phyloP scores from a whole-genome alignment of 192 early-diverging fungal genomes.

The Coemansia furcata region DNA sequence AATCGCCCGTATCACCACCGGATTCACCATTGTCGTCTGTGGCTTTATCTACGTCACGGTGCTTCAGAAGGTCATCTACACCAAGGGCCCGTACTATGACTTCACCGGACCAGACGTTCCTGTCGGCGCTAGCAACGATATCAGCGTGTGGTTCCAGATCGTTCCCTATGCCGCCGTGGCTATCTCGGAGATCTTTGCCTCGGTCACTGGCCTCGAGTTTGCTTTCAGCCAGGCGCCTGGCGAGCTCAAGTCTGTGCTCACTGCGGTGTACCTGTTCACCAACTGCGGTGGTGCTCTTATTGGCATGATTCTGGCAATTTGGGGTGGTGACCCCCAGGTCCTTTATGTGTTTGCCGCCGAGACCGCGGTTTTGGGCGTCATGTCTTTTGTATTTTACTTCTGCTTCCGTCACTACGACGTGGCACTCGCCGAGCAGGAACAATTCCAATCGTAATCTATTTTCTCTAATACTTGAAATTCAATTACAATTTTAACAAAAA shows the following conservation, averaged over 20 bases:
- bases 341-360: constrained; percentile 60
- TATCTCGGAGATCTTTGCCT: constrained; percentile 67
- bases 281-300: constrained; percentile 52
- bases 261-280: constrained; percentile 64
- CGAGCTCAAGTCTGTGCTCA: constrained; percentile 66
- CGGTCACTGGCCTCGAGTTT: constrained; percentile 67
- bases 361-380: constrained; percentile 25
- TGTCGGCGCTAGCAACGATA: constrained; percentile 45
- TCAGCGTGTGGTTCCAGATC: constrained; percentile 59
- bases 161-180: constrained; percentile 61
- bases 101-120: constrained; percentile 20
- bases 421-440: constrained; percentile 22
- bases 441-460: constrained; percentile 8
- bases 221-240: constrained; percentile 64
- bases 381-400: constrained; percentile 48
- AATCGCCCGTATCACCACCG: constrained; percentile 63
- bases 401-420: constrained; percentile 53
- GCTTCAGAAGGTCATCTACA: constrained; percentile 64
- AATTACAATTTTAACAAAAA: background rate
- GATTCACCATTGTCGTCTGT: constrained; percentile 59
- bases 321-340: constrained; percentile 53
- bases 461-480: background rate
- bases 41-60: constrained; percentile 62
- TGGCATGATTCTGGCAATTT: constrained; percentile 54
- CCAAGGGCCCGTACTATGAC: constrained; percentile 54